phyloP scores from a whole-genome alignment of 495 filamentous ascomycete species.

The Penicillium longicatenatum region DNA sequence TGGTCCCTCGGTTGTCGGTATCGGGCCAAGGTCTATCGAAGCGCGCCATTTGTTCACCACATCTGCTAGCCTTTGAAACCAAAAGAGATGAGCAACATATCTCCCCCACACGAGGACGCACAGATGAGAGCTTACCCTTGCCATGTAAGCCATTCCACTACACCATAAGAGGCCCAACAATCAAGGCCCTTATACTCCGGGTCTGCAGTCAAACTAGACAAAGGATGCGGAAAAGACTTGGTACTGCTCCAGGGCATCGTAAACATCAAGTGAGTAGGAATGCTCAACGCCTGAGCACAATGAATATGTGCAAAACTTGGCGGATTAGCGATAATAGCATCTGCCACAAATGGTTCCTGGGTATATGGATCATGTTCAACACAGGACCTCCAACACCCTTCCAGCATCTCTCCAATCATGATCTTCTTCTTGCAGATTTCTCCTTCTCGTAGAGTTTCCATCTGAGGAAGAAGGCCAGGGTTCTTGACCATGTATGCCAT shows the following conservation, averaged over 20 bases:
- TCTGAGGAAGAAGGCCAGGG: slow-evolving; percentile 51
- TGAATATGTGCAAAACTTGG: slow-evolving; percentile 68
- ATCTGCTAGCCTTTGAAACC: slow-evolving; percentile 50
- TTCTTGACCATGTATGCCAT: slow-evolving; percentile 66
- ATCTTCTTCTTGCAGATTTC: slow-evolving; percentile 46
- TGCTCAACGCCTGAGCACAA: slow-evolving; percentile 60
- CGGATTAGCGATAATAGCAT: slow-evolving; percentile 69
- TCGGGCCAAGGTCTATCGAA: slow-evolving; percentile 54
- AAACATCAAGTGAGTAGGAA: slow-evolving; percentile 68
- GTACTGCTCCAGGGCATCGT: slow-evolving; percentile 64
- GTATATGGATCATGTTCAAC: slow-evolving; percentile 49
- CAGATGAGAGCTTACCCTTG: slow-evolving; percentile 49
- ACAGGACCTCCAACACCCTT: slow-evolving; percentile 66
- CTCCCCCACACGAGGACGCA: not conserved
- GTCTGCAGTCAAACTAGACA: slow-evolving; percentile 47
- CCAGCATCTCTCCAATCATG: slow-evolving; percentile 61
- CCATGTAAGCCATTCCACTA: slow-evolving; percentile 69
- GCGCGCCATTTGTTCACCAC: slow-evolving; percentile 59
- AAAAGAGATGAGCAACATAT: not conserved
- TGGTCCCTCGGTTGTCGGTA: slow-evolving; percentile 41
- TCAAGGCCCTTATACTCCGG: slow-evolving; percentile 39
- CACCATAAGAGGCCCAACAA: slow-evolving; percentile 60
- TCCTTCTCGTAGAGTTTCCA: slow-evolving; percentile 46
- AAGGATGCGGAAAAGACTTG: slow-evolving; percentile 56
- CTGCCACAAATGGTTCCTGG: slow-evolving; percentile 58